Evolutionary conservation across 2,329 filamentous ascomycete species (phyloP), one percentile per base, ranked within the genome.

Genomic region (Microdochium paspali): DNA sequence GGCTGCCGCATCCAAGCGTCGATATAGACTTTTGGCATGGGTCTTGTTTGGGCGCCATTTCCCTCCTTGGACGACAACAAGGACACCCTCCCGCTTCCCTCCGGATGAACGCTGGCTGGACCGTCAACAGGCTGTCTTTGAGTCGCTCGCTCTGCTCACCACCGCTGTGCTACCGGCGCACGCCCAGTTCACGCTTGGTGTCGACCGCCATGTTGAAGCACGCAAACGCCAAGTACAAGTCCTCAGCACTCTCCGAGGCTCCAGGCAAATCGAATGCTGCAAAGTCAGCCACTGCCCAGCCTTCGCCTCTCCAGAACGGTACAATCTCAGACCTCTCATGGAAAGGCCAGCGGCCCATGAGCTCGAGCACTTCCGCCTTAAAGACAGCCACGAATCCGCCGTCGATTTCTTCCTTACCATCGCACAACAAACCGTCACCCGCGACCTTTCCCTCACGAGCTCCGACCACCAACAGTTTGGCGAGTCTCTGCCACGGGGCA

Each of bases 241-340:
- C 69, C 50, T 64, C 62, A 47, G 56, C 61, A 51, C 57, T 64
- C 47, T 49, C 62, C 5, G 57, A 58, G 21, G 59, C 61, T n/a
- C 46, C 46, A n/a, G 50, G 40, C 10, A 64, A 46, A 32, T 18
- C 52, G 25, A 24, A 47, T 32, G 35, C 35, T 40, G 15, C 35
- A 15, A 40, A 4, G 12, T 21, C 35, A 10, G 18, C 35, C 15
- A 40, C 35, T 15, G 35, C 35, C 18, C 35, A 40, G 35, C 20
- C 18, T 7, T 40, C 76, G 40, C 59, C 66, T 24, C 57, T 61
- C 15, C 64, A 61, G 5, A 67, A 71, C 59, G 63, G 64, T 32
- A 73, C 73, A 50, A 76, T 82, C 53, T 62, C 72, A 47, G 69
- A 76, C 44, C 71, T 73, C 47, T 66, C 77, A 54, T 73, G 70